phyloP scores from a whole-genome alignment of 306 rosid genomes.

The Hippophae tibetana region DNA sequence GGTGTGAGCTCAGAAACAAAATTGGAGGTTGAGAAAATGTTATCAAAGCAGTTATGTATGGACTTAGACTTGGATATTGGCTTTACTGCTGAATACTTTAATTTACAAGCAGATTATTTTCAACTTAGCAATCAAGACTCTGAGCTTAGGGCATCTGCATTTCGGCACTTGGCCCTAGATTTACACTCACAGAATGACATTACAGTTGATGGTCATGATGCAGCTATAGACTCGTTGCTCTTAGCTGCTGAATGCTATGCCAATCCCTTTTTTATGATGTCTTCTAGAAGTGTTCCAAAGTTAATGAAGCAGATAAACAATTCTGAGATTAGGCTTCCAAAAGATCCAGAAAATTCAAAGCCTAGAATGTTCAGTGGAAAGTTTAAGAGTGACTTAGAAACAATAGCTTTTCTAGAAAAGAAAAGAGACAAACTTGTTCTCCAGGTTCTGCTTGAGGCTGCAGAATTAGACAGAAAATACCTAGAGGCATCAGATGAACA shows the following conservation, averaged over 20 bases:
- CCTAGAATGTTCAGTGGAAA: slow-evolving; percentile 35
- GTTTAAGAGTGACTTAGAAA: slow-evolving; percentile 42
- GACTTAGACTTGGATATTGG: slow-evolving; percentile 49
- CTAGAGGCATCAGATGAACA: slow-evolving; percentile 36
- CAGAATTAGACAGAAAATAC: slow-evolving; percentile 71
- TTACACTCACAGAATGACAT: slow-evolving; percentile 61
- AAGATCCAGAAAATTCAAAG: slow-evolving; percentile 27
- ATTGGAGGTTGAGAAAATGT: slow-evolving; percentile 29
- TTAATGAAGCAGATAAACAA: slow-evolving; percentile 28
- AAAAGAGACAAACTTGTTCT: slow-evolving; percentile 74
- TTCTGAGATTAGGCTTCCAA: slow-evolving; percentile 25
- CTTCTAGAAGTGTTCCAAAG: slow-evolving; percentile 41
- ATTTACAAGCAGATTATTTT: slow-evolving; percentile 76
- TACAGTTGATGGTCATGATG: slow-evolving; percentile 76
- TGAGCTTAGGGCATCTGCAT: slow-evolving; percentile 78
- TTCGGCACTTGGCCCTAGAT: slow-evolving; percentile 70
- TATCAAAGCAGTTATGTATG: slow-evolving; percentile 23
- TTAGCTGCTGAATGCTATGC: slow-evolving; percentile 92
- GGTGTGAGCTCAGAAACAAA: slow-evolving; percentile 42
- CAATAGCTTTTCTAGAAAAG: slow-evolving; percentile 56
- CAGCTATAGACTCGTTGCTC: slow-evolving; percentile 84
- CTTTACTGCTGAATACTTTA: slow-evolving; percentile 46
- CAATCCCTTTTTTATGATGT: slow-evolving; percentile 74
- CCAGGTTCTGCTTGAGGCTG: slow-evolving; percentile 74
- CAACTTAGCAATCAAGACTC: slow-evolving; percentile 68